A percentile compares a stretch with the other conserved stretches of the same genome.
phyloP scores from a whole-genome alignment of 441 rosid genomes.

The Populus hybrid region DNA sequence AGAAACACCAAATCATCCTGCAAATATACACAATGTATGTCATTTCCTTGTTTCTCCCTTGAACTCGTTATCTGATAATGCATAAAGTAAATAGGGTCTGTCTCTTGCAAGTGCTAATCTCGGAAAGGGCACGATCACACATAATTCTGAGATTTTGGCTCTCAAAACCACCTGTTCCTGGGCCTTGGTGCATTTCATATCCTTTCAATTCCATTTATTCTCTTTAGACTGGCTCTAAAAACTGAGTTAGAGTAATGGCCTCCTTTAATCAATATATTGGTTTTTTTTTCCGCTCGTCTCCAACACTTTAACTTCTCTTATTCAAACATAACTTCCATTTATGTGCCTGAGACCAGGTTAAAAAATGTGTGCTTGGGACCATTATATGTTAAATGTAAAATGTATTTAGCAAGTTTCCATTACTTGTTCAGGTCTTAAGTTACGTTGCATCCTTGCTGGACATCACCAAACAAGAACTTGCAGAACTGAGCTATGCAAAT shows the following conservation, averaged over 20 bases:
- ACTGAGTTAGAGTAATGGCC: too few relatives aligned
- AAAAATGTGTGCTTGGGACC: background rate
- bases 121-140: background rate
- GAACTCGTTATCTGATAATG: background rate
- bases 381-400: background rate
- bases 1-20: conserved; percentile 80
- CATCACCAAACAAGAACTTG: conserved; percentile 60
- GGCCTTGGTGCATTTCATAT: too few relatives aligned
- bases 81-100: background rate
- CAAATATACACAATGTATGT: conserved; percentile 62
- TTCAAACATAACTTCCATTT: too few relatives aligned
- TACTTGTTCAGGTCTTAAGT: conserved; percentile 50
- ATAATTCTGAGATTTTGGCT: background rate
- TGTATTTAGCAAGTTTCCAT: background rate
- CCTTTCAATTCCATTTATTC: too few relatives aligned
- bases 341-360: too few relatives aligned
- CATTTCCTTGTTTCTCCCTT: conserved; percentile 3
- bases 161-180: background rate
- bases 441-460: conserved; percentile 67
- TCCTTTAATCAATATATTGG: too few relatives aligned
- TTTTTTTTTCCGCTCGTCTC: too few relatives aligned
- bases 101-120: background rate
- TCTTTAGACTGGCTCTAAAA: too few relatives aligned
- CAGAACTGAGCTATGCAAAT: conserved; percentile 57
- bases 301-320: background rate